Base-by-base conservation (phyloP, 768 basidiomycete genomes). In the Tylopilus balloui region DNA sequence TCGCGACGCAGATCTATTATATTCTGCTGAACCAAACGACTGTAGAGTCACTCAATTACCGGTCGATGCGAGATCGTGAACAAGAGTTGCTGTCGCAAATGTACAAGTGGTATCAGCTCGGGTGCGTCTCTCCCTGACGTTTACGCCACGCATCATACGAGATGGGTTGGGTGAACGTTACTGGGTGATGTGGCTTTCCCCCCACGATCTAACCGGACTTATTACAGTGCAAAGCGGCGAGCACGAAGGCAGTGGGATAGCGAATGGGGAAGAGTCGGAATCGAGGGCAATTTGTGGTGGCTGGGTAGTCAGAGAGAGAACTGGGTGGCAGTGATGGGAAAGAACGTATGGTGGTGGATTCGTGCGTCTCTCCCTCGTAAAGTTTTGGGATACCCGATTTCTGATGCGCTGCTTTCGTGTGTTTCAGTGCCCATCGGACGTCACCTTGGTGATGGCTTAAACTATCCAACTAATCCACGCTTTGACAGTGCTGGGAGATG, bases 211-310 rank as follows among this genome's bases (percentile, higher is more conserved):
- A 13, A 59, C 29, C 19, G 36, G 17, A 38, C 20, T 15, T 15
- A 37, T 42, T n/a, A 35, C 62, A 86, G 85, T 20, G 77, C 71
- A 3, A 85, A 78, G 53, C 69, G 69, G 28, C 65, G 61, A 28
- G 77, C 73, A 15, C 63, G 60, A 36, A 66, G 60, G 29, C 66
- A 73, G 37, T 94, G 88, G 85, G 81, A 91, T 54, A 67, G 69
- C 21, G 92, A 94, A 58, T 97, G 89, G 88, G 93, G 93, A 0
- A 67, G 73, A 24, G 71, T 88, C 1, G 72, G 75, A 7, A 79
- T 73, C 25, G 93, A 94, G 61, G 92, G 87, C 0, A 84, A 92
- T 62, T 67, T 94, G 7, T 97, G 93, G 93, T 90, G 86, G 83
- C 68, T 80, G 29, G 93, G 88, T 23, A 78, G 74, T 54, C 51